Percentiles rank a stretch among this genome's conserved stretches.
Conservation (phyloP, 164 flowering plant species). For the Berberis thunbergii region DNA sequence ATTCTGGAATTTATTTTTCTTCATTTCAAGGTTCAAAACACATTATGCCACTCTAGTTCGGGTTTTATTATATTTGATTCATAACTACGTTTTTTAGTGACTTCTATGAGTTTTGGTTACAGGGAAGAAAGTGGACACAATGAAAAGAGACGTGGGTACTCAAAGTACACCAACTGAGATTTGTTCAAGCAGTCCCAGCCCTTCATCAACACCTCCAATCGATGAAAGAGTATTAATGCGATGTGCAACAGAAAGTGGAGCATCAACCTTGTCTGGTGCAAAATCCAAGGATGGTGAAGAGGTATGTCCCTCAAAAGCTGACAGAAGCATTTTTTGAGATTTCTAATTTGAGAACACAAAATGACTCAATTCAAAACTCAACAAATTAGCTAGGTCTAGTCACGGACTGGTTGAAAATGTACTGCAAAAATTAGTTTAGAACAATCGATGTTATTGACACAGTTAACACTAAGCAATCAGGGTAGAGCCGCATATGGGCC, state of each 20-base stretch:
- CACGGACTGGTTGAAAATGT: not conserved
- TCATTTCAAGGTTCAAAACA: conserved; percentile 24
- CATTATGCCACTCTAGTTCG: not conserved
- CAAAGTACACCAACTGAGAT: conserved; percentile 53
- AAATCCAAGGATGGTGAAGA: not conserved
- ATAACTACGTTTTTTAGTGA: not conserved
- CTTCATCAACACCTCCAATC: conserved; percentile 44
- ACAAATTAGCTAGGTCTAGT: too few species aligned
- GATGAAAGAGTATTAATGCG: conserved; percentile 28
- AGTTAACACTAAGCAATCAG: too few species aligned
- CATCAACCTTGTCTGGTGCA: not conserved
- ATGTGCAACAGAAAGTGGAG: not conserved
- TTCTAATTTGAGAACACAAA: too few species aligned
- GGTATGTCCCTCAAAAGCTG: not conserved
- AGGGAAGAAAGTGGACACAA: conserved; percentile 27
- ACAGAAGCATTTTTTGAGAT: too few species aligned
- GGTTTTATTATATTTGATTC: not conserved
- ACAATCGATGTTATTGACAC: too few species aligned
- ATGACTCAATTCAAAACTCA: too few species aligned
- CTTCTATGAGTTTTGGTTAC: not conserved
- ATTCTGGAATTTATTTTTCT: conserved; percentile 4
- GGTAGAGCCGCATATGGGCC: too few species aligned
- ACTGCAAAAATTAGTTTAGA: too few species aligned
- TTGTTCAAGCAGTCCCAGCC: conserved; percentile 45
- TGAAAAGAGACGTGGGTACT: conserved; percentile 62